Percentiles rank a stretch among this genome's conserved stretches.
Evolutionary conservation across 768 basidiomycete genomes (phyloP).

Genomic region (Mycena capillaripes): DNA sequence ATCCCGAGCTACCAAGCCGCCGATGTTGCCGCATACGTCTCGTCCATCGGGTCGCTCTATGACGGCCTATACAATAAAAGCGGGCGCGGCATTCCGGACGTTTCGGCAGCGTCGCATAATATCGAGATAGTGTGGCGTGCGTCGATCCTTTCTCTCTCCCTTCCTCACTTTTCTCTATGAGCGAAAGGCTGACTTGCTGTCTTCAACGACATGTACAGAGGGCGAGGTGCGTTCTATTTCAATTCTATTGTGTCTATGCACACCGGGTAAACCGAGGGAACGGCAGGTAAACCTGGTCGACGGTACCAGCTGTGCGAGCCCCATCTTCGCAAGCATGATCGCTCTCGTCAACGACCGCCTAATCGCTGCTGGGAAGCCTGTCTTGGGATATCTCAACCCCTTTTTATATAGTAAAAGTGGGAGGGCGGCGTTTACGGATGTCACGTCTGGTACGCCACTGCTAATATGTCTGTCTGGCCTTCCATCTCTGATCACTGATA

Average conservation of each 20-base stretch:
- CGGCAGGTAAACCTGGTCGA: constrained; percentile 32
- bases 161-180: neutral
- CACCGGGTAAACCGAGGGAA: neutral
- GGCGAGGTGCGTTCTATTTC: neutral
- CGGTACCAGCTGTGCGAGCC: constrained; percentile 62
- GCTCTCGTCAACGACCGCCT: constrained; percentile 60
- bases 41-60: constrained; percentile 40
- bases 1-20: constrained; percentile 35
- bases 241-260: neutral
- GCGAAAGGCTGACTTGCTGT: neutral
- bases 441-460: constrained; percentile 9
- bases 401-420: constrained; percentile 40
- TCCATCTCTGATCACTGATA: neutral
- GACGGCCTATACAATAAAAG: constrained; percentile 42
- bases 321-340: constrained; percentile 60
- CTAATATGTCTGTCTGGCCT: neutral
- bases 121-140: constrained; percentile 47
- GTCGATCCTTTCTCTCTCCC: neutral
- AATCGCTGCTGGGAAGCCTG: constrained; percentile 41
- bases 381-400: constrained; percentile 50
- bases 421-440: constrained; percentile 17
- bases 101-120: constrained; percentile 30
- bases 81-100: constrained; percentile 34
- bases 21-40: constrained; percentile 34
- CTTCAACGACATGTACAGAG: neutral